Base-by-base conservation (phyloP, 306 rosid species). In the Castanopsis chinensis region DNA sequence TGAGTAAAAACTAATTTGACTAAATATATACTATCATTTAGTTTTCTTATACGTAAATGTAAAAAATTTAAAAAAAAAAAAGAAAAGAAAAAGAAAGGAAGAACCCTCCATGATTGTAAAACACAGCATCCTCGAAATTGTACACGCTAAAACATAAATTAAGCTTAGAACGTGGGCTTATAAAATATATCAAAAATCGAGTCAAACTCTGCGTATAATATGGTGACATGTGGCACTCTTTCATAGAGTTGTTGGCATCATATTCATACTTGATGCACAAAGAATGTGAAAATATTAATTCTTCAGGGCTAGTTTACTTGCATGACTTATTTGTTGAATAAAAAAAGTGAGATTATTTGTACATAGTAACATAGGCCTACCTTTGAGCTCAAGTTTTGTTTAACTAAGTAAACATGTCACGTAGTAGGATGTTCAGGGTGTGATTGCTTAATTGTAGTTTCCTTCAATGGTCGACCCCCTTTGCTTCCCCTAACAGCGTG, bases 401-500 rank as follows among this genome's bases (percentile, higher is more conserved):
- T 73, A 73, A 63, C 52, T 69, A 17, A 74, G 52, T 81, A 64
- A 58, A 72, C 69, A 53, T 60, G 81, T 81, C 78, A 86, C 37
- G 69, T 15, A 59, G 30, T 14, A 58, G 71, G 63, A 64, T 28
- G 61, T 7, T 73, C 74, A 33, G 43, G 59, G 56, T 53, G 15
- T 25, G 76, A 76, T 85, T 74, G 79, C 85, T 86, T 76, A 20
- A 41, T 68, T 76, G 71, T 21, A 5, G 32, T 69, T 43, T 43
- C 20, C 73, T 67, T 51, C 80, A 83, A 71, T 74, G 70, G 69
- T 75, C 76, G 70, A 25, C 53, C 78, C 86, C 86, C 97, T 90
- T 94, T 94, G 95, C 97, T 94, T 92, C 73, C 43, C 88, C 92
- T 79, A 54, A 41, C 83, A 77, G 86, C 83, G 73, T 82, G 93